Conservation (phyloP, 345 rosid species). For the Luvunga scandens region DNA sequence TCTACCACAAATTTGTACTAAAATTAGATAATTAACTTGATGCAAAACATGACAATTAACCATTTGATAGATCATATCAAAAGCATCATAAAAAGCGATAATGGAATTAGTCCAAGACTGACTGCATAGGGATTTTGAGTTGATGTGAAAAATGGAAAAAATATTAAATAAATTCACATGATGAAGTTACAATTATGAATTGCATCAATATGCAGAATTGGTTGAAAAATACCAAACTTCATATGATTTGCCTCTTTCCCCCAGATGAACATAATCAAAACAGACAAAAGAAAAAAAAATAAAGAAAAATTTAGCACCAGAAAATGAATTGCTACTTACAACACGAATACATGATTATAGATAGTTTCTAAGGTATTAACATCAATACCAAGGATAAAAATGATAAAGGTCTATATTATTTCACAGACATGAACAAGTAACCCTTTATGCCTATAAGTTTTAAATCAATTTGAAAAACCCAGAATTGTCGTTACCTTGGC, state of each 20-base stretch:
- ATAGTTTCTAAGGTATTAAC: background rate
- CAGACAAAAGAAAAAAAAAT: background rate
- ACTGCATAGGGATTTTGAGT: background rate
- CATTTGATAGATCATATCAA: background rate
- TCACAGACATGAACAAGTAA: background rate
- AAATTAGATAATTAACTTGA: background rate
- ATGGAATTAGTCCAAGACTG: background rate
- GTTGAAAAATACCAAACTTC: background rate
- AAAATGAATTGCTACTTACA: background rate
- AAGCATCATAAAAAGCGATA: background rate
- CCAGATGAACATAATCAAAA: background rate
- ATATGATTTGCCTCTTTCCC: background rate
- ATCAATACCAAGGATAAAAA: background rate
- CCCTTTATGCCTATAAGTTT: background rate
- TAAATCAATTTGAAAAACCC: background rate
- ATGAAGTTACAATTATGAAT: background rate
- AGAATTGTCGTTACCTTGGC: constrained; percentile 64
- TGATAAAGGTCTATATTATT: background rate
- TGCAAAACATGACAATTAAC: background rate
- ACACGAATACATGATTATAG: background rate
- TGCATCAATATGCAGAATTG: background rate
- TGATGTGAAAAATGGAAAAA: background rate
- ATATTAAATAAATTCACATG: background rate
- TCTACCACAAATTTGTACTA: background rate
- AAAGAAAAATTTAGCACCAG: background rate